Evolutionary conservation across 352 stramenopile genomes (phyloP).

Genomic region (Phytophthora chlamydospora): DNA sequence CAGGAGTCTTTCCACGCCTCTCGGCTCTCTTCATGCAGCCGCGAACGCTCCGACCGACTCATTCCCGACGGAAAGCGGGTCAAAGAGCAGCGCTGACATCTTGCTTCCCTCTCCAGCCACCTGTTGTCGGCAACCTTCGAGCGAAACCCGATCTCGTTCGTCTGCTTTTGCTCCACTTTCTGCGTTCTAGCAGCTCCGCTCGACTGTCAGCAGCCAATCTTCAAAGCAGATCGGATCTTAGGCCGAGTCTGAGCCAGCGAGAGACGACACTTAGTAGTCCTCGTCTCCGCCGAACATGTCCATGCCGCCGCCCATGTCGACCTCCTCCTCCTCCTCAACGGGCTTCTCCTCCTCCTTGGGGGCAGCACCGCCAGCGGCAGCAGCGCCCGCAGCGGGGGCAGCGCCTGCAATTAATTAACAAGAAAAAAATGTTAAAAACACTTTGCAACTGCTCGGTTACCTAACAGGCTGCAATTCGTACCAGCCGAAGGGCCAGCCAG

Average conservation of each 20-base stretch:
- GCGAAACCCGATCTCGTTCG: no score
- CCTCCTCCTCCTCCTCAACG: slow-evolving; percentile 86
- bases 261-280: slow-evolving; percentile 75
- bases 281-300: slow-evolving; percentile 89
- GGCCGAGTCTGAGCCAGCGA: neutral
- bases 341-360: slow-evolving; percentile 69
- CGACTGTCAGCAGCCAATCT: neutral
- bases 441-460: neutral
- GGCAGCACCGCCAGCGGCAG: slow-evolving; percentile 48
- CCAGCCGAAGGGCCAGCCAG: slow-evolving; percentile 86
- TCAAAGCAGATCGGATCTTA: neutral
- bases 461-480: slow-evolving; percentile 34
- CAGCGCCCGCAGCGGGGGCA: slow-evolving; percentile 60
- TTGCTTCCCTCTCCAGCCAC: neutral
- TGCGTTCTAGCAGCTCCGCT: no score
- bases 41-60: slow-evolving; percentile 13
- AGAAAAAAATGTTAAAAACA: slow-evolving; percentile 4
- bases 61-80: slow-evolving; percentile 5
- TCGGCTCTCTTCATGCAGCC: slow-evolving; percentile 1
- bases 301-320: slow-evolving; percentile 83
- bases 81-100: neutral
- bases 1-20: slow-evolving; percentile 28
- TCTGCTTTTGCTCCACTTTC: no score
- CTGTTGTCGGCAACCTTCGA: neutral
- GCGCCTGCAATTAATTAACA: slow-evolving; percentile 34